Evolutionary conservation across 2,329 filamentous ascomycete genomes (phyloP).

Genomic region (Claviceps monticola): DNA sequence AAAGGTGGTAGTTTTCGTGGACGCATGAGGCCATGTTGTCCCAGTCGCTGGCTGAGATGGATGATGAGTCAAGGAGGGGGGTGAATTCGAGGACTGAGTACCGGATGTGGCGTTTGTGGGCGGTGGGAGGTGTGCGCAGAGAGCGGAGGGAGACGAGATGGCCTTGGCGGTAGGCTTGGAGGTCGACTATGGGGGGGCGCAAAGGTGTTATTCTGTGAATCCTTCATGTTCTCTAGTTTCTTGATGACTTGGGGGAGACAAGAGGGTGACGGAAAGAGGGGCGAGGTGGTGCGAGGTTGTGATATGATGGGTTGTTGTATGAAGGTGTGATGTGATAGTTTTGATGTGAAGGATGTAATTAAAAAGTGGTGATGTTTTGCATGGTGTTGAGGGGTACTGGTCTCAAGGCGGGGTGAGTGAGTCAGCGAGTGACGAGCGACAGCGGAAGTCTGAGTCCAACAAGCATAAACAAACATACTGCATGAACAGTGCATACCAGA

Average conservation of each 20-base stretch:
- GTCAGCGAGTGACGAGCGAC: neutral
- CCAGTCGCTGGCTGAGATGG: conserved; percentile 78
- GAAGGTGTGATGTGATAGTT: no score
- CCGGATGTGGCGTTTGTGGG: conserved; percentile 67
- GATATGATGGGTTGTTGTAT: no score
- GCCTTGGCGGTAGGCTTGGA: conserved; percentile 38
- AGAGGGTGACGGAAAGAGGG: neutral
- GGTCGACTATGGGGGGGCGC: conserved; percentile 22
- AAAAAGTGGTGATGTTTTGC: neutral
- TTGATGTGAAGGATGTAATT: no score
- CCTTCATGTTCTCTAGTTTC: neutral
- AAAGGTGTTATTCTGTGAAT: neutral
- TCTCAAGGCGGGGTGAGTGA: neutral
- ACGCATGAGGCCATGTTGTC: conserved; percentile 70
- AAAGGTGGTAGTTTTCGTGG: conserved; percentile 71
- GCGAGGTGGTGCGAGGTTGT: no score
- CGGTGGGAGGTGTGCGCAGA: conserved; percentile 65
- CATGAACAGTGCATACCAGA: neutral
- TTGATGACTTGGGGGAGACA: neutral
- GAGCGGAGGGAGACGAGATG: conserved; percentile 43
- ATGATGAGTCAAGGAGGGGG: conserved; percentile 76
- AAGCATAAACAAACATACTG: no score
- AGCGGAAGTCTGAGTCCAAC: no score
- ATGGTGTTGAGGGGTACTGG: neutral
- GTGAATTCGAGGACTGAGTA: conserved; percentile 78